Evolutionary conservation across 306 rosid genomes (phyloP).

Genomic region (Quercus variabilis): DNA sequence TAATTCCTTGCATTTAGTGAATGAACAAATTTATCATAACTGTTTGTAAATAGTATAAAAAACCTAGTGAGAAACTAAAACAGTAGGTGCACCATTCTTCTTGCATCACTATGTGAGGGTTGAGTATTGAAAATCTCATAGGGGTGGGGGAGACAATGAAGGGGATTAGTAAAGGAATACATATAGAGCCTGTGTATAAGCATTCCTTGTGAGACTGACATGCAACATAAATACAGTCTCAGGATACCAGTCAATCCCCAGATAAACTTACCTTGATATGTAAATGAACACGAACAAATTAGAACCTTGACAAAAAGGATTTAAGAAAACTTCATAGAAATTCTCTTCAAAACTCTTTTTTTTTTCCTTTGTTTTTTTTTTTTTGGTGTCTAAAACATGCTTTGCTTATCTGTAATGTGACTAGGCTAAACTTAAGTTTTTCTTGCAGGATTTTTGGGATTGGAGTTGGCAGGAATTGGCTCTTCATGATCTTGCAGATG

Average conservation of each 20-base stretch:
- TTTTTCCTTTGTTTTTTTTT: too few relatives aligned
- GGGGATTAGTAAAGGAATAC: background rate
- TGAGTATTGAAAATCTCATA: slow-evolving; percentile 2
- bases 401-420: slow-evolving; percentile 13
- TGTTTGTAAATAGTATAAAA: background rate
- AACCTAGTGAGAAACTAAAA: slow-evolving; percentile 4
- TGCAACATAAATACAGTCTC: too few relatives aligned
- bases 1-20: background rate
- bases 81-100: background rate
- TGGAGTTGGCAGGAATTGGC: slow-evolving; percentile 98
- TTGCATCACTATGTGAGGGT: background rate
- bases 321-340: too few relatives aligned
- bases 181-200: too few relatives aligned
- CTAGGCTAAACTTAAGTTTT: slow-evolving; percentile 17
- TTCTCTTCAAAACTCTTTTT: too few relatives aligned
- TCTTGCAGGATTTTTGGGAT: slow-evolving; percentile 80
- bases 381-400: background rate
- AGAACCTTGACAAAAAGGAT: too few relatives aligned
- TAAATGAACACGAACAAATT: too few relatives aligned
- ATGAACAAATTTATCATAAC: background rate
- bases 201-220: too few relatives aligned
- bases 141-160: background rate
- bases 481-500: slow-evolving; percentile 64
- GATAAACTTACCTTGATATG: too few relatives aligned
- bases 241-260: too few relatives aligned